Evolutionary conservation across 208 protist species (phyloP).

Genomic region (Pavlovales sp.): DNA sequence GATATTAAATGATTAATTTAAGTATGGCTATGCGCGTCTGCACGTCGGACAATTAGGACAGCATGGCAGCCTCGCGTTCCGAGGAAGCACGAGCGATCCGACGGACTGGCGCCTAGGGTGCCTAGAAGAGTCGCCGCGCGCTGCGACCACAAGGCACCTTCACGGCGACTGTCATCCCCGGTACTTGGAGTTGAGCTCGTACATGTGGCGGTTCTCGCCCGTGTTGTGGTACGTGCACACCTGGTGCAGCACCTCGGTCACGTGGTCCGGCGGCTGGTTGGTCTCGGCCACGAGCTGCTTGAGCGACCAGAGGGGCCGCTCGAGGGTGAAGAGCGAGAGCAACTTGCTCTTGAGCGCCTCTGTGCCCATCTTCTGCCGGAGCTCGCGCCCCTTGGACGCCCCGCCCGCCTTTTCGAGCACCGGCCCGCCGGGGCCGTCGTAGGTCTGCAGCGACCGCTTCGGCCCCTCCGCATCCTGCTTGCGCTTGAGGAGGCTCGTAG

Average conservation of each 20-base stretch:
- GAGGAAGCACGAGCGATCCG: too few species aligned
- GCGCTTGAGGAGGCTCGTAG: neutral
- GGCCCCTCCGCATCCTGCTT: neutral
- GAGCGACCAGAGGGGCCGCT: neutral
- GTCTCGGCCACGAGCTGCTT: neutral
- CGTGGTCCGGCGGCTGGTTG: neutral
- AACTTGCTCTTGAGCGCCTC: neutral
- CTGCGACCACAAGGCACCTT: too few species aligned
- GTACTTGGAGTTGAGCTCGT: neutral
- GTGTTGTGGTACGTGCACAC: neutral
- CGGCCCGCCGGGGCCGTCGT: neutral
- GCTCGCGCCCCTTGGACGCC: too few species aligned
- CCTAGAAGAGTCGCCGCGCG: too few species aligned
- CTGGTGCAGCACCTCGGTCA: neutral
- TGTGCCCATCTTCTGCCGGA: neutral
- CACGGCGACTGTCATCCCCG: too few species aligned
- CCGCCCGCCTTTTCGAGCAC: too few species aligned
- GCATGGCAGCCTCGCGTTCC: too few species aligned
- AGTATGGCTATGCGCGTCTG: too few species aligned
- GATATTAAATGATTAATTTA: too few species aligned
- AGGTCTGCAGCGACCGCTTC: neutral
- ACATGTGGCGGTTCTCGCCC: neutral
- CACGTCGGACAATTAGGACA: too few species aligned
- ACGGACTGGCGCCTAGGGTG: too few species aligned
- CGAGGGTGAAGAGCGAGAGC: neutral